Percentiles rank a stretch among this genome's conserved stretches.
These are phyloP conservation scores for Penicillium sp. DNA, from an alignment of 2,329 filamentous ascomycete genomes.

Conservation along the genomic window DNA sequence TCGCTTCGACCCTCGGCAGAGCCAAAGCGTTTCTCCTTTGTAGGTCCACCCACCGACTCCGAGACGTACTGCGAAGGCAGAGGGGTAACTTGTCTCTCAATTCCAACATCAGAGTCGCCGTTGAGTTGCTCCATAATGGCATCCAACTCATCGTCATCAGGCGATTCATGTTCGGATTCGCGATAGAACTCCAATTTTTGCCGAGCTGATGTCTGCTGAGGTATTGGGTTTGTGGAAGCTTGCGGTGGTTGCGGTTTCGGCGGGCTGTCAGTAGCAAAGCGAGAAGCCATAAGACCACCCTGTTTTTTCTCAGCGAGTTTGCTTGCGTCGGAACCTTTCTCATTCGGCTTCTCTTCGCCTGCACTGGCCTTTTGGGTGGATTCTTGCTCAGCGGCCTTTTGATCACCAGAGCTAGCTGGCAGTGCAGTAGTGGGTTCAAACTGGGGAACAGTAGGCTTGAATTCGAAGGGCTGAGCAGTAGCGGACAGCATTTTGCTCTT, in stretches of 20 bases:
- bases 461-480: conserved; percentile 63
- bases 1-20: conserved; percentile 57
- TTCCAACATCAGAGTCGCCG: conserved; percentile 65
- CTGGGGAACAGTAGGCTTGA: conserved; percentile 33
- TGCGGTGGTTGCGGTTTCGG: conserved; percentile 16
- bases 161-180: conserved; percentile 30
- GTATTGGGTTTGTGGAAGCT: background rate
- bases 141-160: conserved; percentile 68
- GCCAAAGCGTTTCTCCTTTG: conserved; percentile 50
- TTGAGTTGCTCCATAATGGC: conserved; percentile 85
- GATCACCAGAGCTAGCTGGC: conserved; percentile 13
- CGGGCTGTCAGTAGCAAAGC: conserved; percentile 30
- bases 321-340: too few relatives aligned
- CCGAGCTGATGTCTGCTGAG: conserved; percentile 3
- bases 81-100: conserved; percentile 54
- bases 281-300: conserved; percentile 22
- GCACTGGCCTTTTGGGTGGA: background rate
- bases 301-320: conserved; percentile 13
- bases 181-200: conserved; percentile 15
- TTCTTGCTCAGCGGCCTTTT: conserved; percentile 8
- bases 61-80: conserved; percentile 20
- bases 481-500: conserved; percentile 60
- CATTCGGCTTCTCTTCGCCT: background rate
- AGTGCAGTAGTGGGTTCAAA: conserved; percentile 22
- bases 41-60: conserved; percentile 44